Conservation (phyloP, 805 yeast species). For the Monosporozyma unispora region DNA sequence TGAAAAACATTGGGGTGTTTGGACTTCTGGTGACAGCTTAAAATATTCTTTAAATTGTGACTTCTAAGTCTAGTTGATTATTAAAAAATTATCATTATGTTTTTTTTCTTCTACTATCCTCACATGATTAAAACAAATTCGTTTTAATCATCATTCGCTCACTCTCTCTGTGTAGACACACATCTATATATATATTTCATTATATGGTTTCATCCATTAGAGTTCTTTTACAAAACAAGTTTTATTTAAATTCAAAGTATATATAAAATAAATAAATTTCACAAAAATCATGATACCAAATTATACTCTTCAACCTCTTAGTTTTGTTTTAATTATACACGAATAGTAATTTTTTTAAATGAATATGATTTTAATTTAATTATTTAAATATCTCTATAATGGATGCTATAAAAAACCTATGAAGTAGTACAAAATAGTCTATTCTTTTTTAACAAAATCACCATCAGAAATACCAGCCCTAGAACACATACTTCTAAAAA, state of each 20-base stretch:
- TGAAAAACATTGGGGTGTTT: constrained; percentile 94
- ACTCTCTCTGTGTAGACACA: background rate
- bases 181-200: background rate
- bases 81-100: too few relatives aligned
- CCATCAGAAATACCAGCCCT: constrained; percentile 35
- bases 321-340: too few relatives aligned
- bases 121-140: background rate
- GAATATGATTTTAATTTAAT: background rate
- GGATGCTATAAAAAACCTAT: background rate
- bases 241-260: background rate
- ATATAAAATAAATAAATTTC: background rate
- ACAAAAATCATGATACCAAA: background rate
- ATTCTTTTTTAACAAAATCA: constrained; percentile 28
- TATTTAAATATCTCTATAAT: background rate
- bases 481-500: constrained; percentile 43
- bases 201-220: background rate
- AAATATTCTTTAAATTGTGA: constrained; percentile 44
- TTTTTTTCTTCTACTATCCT: background rate
- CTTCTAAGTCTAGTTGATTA: constrained; percentile 24
- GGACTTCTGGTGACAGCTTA: constrained; percentile 41
- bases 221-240: background rate
- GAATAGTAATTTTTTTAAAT: too few relatives aligned
- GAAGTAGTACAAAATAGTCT: background rate
- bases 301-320: too few relatives aligned
- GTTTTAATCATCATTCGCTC: background rate